Conservation (phyloP, 306 rosid species). For the Dryas octopetala region DNA sequence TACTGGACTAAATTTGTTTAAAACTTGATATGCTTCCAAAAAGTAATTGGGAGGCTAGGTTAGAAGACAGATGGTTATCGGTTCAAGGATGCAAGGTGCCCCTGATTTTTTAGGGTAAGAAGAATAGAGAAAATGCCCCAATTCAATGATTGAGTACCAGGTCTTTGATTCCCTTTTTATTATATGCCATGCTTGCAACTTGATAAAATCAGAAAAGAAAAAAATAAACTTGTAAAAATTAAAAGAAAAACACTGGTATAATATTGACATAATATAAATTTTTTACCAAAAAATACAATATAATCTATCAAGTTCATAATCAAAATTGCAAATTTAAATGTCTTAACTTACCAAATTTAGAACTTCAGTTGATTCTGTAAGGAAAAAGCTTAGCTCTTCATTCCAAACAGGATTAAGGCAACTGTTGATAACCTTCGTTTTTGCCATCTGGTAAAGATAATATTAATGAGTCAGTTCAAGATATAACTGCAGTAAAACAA, state of each 20-base stretch:
- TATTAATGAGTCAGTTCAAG: slow-evolving; percentile 20
- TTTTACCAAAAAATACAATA: neutral
- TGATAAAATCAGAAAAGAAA: neutral
- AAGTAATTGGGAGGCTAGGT: neutral
- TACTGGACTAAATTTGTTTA: neutral
- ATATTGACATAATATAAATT: neutral
- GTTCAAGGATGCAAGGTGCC: too few species aligned
- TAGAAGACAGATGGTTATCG: too few species aligned
- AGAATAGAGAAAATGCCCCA: too few species aligned
- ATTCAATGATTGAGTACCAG: too few species aligned
- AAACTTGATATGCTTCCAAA: neutral
- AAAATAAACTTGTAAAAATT: neutral
- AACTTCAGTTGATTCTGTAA: slow-evolving; percentile 63
- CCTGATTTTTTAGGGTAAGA: too few species aligned
- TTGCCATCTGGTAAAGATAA: slow-evolving; percentile 68
- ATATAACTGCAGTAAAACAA: neutral
- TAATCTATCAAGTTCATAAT: neutral
- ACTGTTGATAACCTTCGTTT: slow-evolving; percentile 89
- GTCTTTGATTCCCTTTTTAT: neutral
- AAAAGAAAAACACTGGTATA: neutral
- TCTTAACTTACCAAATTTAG: slow-evolving; percentile 65
- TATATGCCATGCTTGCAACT: neutral
- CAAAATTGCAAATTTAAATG: slow-evolving; percentile 14
- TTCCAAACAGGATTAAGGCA: slow-evolving; percentile 98
- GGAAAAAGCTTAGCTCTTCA: slow-evolving; percentile 76